phyloP scores from a whole-genome alignment of 192 early-diverging fungal genomes.

The Rhizoclosmatium globosum region DNA sequence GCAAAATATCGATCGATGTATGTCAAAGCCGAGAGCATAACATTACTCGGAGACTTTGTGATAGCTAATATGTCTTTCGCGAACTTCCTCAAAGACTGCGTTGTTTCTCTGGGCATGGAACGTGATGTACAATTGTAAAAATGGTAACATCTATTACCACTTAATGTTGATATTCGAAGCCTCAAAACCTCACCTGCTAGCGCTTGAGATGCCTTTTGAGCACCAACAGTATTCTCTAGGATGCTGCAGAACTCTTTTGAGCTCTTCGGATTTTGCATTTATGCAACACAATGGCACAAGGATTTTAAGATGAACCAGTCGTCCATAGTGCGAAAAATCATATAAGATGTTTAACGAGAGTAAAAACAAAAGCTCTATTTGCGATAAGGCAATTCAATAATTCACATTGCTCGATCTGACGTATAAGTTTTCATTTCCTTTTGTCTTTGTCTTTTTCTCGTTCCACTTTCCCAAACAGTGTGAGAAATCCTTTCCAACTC shows the following conservation, averaged over 20 bases:
- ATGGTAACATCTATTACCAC: conserved; percentile 12
- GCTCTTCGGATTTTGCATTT: background rate
- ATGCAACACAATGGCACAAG: background rate
- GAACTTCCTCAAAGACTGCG: background rate
- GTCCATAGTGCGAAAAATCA: too few species aligned
- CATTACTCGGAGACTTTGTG: background rate
- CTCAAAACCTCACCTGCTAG: background rate
- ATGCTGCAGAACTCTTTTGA: background rate
- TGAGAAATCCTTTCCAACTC: conserved; percentile 10
- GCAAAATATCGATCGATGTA: conserved; percentile 29
- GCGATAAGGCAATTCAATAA: too few species aligned
- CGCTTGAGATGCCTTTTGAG: background rate
- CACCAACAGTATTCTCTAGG: background rate
- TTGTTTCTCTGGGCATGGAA: background rate
- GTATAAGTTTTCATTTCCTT: background rate
- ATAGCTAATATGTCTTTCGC: conserved; percentile 7
- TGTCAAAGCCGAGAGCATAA: conserved; percentile 2
- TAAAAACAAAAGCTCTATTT: too few species aligned
- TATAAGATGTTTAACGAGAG: too few species aligned
- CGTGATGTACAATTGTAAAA: conserved; percentile 13
- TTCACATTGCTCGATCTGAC: too few species aligned
- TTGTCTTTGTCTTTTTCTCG: background rate
- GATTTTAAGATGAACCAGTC: too few species aligned
- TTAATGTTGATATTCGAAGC: too few species aligned
- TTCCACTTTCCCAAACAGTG: background rate